Evolutionary conservation across 257 asterid species (phyloP).

Genomic region (Orobanche coerulescens): DNA sequence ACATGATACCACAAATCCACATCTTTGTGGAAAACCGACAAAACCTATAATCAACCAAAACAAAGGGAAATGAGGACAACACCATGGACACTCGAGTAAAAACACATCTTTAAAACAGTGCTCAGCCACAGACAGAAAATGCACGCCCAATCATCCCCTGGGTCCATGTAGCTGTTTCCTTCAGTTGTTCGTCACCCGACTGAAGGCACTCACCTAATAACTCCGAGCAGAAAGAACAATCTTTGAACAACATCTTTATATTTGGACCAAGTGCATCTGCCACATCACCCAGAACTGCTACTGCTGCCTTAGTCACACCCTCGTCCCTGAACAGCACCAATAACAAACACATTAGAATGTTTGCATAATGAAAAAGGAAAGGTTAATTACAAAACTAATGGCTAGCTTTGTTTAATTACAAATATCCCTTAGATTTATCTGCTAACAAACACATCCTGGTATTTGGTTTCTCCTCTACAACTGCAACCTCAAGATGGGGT

Average conservation of each 20-base stretch:
- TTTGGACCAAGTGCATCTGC: conserved; percentile 83
- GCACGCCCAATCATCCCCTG: conserved; percentile 72
- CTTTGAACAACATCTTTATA: conserved; percentile 45
- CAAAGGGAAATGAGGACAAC: background rate
- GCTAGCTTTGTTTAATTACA: no score
- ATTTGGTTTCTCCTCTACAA: background rate
- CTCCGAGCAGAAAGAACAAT: conserved; percentile 38
- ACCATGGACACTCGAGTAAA: background rate
- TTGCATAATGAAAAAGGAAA: background rate
- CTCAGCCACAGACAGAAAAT: conserved; percentile 46
- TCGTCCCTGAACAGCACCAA: conserved; percentile 48
- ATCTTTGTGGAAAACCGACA: conserved; percentile 16
- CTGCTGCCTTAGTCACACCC: conserved; percentile 70
- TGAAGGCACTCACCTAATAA: conserved; percentile 69
- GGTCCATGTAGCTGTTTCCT: conserved; percentile 81
- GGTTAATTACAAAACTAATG: background rate
- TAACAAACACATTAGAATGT: conserved; percentile 12
- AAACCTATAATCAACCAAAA: conserved; percentile 2
- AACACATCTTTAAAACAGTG: conserved; percentile 30
- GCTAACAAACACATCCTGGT: background rate
- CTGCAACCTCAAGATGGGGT: background rate
- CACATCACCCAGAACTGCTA: conserved; percentile 80
- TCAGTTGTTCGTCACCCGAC: conserved; percentile 71
- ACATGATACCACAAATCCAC: conserved; percentile 22
- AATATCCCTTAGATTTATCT: background rate